These are phyloP conservation scores for Suillus discolor DNA, from an alignment of 768 basidiomycete species.

Conservation along the genomic window DNA sequence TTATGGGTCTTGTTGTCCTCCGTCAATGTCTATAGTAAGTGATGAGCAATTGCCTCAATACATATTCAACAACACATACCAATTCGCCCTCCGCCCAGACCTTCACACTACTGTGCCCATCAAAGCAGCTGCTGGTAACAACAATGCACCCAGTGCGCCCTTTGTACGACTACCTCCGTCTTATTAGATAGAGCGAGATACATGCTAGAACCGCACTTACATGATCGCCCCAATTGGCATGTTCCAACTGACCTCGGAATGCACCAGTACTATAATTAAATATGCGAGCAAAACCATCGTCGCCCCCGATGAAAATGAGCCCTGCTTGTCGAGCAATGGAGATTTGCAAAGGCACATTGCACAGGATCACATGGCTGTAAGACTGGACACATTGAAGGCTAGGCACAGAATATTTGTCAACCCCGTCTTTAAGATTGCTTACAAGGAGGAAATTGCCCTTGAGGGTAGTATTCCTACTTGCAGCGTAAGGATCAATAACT, in stretches of 20 bases:
- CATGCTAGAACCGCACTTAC: too few relatives aligned
- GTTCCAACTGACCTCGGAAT: slow-evolving; percentile 8
- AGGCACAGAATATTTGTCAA: slow-evolving; percentile 11
- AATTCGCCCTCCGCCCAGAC: too few relatives aligned
- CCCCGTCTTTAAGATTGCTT: slow-evolving; percentile 13
- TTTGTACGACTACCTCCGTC: too few relatives aligned
- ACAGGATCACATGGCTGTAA: slow-evolving; percentile 8
- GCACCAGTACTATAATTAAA: slow-evolving; percentile 8
- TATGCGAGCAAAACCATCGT: slow-evolving; percentile 10
- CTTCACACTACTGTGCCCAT: too few relatives aligned
- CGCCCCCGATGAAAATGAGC: slow-evolving; percentile 9
- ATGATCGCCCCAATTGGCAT: neutral
- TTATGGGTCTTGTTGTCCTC: too few relatives aligned
- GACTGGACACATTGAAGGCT: slow-evolving; percentile 1
- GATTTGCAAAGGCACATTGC: slow-evolving; percentile 12
- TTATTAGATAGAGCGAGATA: too few relatives aligned
- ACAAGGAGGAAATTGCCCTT: slow-evolving; percentile 11
- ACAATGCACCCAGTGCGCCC: too few relatives aligned
- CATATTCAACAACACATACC: too few relatives aligned
- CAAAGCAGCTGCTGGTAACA: too few relatives aligned
- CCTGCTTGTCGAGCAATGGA: slow-evolving; percentile 7
- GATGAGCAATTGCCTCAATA: too few relatives aligned
- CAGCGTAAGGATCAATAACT: neutral
- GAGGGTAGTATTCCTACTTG: slow-evolving; percentile 8
- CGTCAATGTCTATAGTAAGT: too few relatives aligned